Percentiles rank a stretch among this genome's conserved stretches.
Conservation (phyloP, 805 yeast genomes). For the Lachancea fermentati region DNA sequence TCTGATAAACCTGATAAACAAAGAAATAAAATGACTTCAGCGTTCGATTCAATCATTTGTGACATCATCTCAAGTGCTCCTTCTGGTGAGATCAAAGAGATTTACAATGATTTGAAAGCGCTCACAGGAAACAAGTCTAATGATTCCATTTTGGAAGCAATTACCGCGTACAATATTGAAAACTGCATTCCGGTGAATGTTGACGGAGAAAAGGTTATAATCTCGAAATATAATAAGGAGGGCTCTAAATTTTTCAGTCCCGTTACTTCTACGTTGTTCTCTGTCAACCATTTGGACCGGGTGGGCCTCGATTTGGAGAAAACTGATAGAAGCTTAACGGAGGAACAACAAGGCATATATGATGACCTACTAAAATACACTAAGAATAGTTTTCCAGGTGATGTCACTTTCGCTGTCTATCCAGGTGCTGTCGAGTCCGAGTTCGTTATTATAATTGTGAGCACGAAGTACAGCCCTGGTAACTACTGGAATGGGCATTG, state of each 20-base stretch:
- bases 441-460: slow-evolving; percentile 51
- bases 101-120: slow-evolving; percentile 38
- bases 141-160: slow-evolving; percentile 31
- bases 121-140: slow-evolving; percentile 38
- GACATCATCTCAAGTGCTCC: slow-evolving; percentile 30
- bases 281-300: slow-evolving; percentile 49
- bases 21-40: slow-evolving; percentile 12
- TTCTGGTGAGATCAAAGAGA: slow-evolving; percentile 32
- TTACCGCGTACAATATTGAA: slow-evolving; percentile 38
- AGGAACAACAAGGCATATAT: slow-evolving; percentile 15
- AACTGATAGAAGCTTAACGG: slow-evolving; percentile 17
- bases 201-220: slow-evolving; percentile 34
- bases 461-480: slow-evolving; percentile 62
- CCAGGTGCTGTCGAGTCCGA: slow-evolving; percentile 28
- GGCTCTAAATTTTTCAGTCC: slow-evolving; percentile 55
- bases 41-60: slow-evolving; percentile 24
- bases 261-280: slow-evolving; percentile 42
- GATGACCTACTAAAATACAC: slow-evolving; percentile 42
- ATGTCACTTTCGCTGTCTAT: slow-evolving; percentile 40
- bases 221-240: slow-evolving; percentile 45
- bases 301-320: slow-evolving; percentile 50
- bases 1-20: no score
- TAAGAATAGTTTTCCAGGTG: slow-evolving; percentile 60
- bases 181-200: slow-evolving; percentile 34
- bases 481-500: slow-evolving; percentile 90